Conservation (phyloP, 805 yeast species). For the Yarrowia keelungensis region DNA sequence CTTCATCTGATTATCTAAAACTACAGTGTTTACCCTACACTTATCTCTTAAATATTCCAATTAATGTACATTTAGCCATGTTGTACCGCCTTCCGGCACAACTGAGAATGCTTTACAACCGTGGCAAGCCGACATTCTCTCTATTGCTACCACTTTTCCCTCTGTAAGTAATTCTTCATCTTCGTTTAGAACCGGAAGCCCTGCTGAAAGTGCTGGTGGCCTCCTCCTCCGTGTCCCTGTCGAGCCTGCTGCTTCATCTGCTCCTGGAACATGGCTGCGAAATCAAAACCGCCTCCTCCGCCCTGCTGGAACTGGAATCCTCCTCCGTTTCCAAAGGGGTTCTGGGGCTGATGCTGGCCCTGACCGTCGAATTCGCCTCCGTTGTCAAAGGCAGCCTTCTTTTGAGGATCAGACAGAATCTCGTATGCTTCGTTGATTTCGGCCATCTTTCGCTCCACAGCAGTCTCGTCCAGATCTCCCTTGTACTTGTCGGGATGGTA, state of each 20-base stretch:
- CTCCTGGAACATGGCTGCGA: slow-evolving; percentile 38
- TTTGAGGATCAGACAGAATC: slow-evolving; percentile 70
- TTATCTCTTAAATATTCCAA: slow-evolving; percentile 7
- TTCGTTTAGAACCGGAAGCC: slow-evolving; percentile 8
- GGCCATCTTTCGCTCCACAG: slow-evolving; percentile 84
- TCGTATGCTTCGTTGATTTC: slow-evolving; percentile 94
- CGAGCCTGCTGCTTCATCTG: slow-evolving; percentile 35
- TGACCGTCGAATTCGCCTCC: slow-evolving; percentile 52
- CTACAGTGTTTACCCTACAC: no score
- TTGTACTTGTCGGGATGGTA: slow-evolving; percentile 93
- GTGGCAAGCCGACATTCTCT: slow-evolving; percentile 27
- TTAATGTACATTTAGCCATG: slow-evolving; percentile 33
- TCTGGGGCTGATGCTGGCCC: slow-evolving; percentile 34
- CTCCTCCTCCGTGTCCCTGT: slow-evolving; percentile 22
- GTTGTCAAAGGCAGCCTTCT: slow-evolving; percentile 68
- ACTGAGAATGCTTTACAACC: slow-evolving; percentile 17
- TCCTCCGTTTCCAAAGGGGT: slow-evolving; percentile 29
- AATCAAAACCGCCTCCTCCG: slow-evolving; percentile 23
- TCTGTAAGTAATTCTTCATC: background rate
- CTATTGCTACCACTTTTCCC: slow-evolving; percentile 15
- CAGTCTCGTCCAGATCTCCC: slow-evolving; percentile 67
- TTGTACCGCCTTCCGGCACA: background rate
- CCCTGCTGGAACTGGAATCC: slow-evolving; percentile 35
- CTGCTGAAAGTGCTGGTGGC: slow-evolving; percentile 2
- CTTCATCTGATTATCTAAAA: no score